These are phyloP conservation scores for Vanderwaltozyma polyspora DNA, from an alignment of 805 yeast species.

Conservation along the genomic window DNA sequence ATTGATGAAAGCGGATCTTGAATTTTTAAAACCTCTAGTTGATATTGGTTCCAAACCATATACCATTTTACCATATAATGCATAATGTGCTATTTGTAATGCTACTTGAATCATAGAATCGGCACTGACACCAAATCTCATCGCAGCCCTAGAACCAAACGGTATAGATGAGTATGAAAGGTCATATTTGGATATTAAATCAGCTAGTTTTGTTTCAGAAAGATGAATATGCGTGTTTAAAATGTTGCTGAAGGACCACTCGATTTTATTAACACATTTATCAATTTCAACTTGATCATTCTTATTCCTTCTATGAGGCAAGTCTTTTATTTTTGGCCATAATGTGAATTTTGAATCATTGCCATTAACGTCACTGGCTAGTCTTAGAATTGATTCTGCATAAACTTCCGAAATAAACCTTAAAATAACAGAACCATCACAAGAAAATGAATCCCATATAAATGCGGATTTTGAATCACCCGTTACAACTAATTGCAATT, in stretches of 20 bases:
- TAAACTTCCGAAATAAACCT: slow-evolving; percentile 82
- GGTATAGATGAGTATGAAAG: slow-evolving; percentile 67
- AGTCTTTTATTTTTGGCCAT: slow-evolving; percentile 21
- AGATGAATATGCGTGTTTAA: slow-evolving; percentile 45
- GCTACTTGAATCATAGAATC: slow-evolving; percentile 89
- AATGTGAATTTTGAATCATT: slow-evolving; percentile 33
- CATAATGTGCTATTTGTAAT: slow-evolving; percentile 82
- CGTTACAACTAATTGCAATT: slow-evolving; percentile 74
- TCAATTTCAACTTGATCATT: slow-evolving; percentile 3
- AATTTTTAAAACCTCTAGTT: slow-evolving; percentile 53
- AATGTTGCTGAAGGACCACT: slow-evolving; percentile 30
- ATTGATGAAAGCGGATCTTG: slow-evolving; percentile 61
- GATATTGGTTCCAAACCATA: slow-evolving; percentile 87
- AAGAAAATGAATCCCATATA: slow-evolving; percentile 83
- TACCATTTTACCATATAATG: slow-evolving; percentile 79
- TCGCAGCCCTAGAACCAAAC: slow-evolving; percentile 67
- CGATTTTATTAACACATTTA: slow-evolving; percentile 18
- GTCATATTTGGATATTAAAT: slow-evolving; percentile 67
- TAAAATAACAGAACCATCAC: slow-evolving; percentile 85
- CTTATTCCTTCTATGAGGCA: slow-evolving; percentile 3
- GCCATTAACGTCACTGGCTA: slow-evolving; percentile 69
- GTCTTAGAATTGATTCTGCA: slow-evolving; percentile 76
- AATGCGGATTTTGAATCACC: slow-evolving; percentile 82
- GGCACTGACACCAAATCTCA: slow-evolving; percentile 70
- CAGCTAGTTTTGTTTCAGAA: slow-evolving; percentile 82